A percentile compares a stretch with the other conserved stretches of the same genome.
phyloP scores from a whole-genome alignment of 1,284 basidiomycete genomes.

The Inonotus obliquus region DNA sequence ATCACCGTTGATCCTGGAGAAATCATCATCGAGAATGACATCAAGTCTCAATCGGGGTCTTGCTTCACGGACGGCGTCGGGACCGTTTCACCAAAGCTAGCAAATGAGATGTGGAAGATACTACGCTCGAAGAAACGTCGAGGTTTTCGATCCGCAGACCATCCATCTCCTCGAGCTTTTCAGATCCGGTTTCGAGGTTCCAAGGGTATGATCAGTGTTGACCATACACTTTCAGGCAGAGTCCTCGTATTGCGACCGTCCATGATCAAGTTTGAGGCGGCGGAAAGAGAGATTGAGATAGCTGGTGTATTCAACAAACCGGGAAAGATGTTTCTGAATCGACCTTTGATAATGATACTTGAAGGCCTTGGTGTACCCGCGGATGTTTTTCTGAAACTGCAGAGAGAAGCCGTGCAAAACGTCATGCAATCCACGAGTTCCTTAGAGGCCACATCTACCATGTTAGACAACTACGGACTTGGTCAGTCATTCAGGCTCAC shows the following conservation, averaged over 20 bases:
- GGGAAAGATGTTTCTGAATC: slow-evolving; percentile 53
- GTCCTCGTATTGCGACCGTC: slow-evolving; percentile 48
- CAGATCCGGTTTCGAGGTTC: slow-evolving; percentile 60
- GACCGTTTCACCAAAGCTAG: slow-evolving; percentile 56
- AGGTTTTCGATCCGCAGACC: slow-evolving; percentile 27
- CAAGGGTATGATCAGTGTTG: slow-evolving; percentile 59
- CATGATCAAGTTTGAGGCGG: slow-evolving; percentile 61
- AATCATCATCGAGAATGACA: slow-evolving; percentile 42
- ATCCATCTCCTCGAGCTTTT: slow-evolving; percentile 41
- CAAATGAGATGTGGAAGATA: slow-evolving; percentile 44
- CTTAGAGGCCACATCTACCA: slow-evolving; percentile 39
- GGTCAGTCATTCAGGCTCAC: slow-evolving; percentile 37
- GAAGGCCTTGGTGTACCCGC: slow-evolving; percentile 49
- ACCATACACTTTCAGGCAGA: slow-evolving; percentile 42
- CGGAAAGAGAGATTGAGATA: slow-evolving; percentile 52
- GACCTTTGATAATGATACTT: slow-evolving; percentile 65
- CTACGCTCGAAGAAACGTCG: slow-evolving; percentile 38
- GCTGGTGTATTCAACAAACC: slow-evolving; percentile 59
- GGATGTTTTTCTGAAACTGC: slow-evolving; percentile 49
- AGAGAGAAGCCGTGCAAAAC: slow-evolving; percentile 47
- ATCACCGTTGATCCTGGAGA: slow-evolving; percentile 50
- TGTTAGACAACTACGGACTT: slow-evolving; percentile 43
- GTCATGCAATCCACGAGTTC: slow-evolving; percentile 39
- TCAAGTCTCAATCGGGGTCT: slow-evolving; percentile 31
- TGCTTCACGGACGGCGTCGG: slow-evolving; percentile 70